Evolutionary conservation across 1,284 basidiomycete genomes (phyloP).

Genomic region (Pyrrhoderma lamaoense): DNA sequence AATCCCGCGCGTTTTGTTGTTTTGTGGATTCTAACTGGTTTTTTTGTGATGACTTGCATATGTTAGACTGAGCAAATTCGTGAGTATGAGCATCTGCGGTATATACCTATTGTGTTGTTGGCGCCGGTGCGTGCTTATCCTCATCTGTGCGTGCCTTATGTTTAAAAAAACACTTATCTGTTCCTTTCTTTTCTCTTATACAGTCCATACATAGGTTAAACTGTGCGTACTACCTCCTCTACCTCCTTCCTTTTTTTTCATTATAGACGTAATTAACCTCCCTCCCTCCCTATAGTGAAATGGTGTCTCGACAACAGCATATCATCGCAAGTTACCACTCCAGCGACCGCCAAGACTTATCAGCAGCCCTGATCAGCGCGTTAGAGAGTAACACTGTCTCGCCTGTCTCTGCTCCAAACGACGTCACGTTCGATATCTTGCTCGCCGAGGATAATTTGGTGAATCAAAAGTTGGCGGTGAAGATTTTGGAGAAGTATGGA

Average conservation of each 20-base stretch:
- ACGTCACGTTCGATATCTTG: slow-evolving; percentile 88
- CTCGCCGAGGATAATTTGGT: slow-evolving; percentile 97
- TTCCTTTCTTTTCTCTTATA: slow-evolving; percentile 16
- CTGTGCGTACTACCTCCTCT: slow-evolving; percentile 38
- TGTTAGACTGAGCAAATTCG: slow-evolving; percentile 80
- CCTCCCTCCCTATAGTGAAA: slow-evolving; percentile 51
- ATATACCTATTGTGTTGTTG: slow-evolving; percentile 95
- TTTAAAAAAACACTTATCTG: background rate
- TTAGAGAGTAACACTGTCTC: slow-evolving; percentile 89
- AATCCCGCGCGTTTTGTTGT: no score
- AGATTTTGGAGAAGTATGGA: slow-evolving; percentile 95
- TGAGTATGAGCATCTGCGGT: slow-evolving; percentile 90
- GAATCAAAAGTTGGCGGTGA: slow-evolving; percentile 95
- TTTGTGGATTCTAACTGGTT: background rate
- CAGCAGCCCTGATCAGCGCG: slow-evolving; percentile 88
- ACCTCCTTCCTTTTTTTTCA: background rate
- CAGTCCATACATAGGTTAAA: slow-evolving; percentile 62
- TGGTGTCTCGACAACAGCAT: slow-evolving; percentile 91
- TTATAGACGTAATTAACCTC: slow-evolving; percentile 27
- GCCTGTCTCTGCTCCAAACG: slow-evolving; percentile 72
- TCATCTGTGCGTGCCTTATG: slow-evolving; percentile 6
- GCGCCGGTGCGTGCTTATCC: slow-evolving; percentile 46
- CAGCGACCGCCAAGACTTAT: slow-evolving; percentile 86
- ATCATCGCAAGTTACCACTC: slow-evolving; percentile 86
- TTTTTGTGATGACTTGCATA: background rate